phyloP scores from a whole-genome alignment of 352 stramenopile species.

The Globisporangium spinosum region DNA sequence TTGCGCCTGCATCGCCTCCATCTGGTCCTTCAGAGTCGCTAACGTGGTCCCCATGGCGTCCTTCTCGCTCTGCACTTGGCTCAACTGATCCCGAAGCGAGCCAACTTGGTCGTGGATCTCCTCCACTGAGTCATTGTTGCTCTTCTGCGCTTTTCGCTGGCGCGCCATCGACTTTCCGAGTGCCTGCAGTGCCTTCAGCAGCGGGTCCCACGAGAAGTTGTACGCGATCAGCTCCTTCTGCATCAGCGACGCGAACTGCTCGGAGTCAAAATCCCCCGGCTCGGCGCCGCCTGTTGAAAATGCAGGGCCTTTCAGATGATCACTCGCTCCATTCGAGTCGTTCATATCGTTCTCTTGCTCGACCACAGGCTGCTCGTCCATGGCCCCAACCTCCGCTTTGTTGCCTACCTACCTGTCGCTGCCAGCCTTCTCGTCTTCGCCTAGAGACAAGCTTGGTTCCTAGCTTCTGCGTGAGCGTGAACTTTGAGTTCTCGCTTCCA shows the following conservation, averaged over 20 bases:
- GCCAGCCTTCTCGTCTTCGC: background rate
- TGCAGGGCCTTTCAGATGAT: conserved; percentile 7
- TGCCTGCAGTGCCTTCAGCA: conserved; percentile 60
- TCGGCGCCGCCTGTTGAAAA: conserved; percentile 12
- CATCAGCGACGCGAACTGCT: conserved; percentile 57
- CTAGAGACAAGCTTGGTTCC: background rate
- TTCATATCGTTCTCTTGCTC: conserved; percentile 20
- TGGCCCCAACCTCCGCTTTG: background rate
- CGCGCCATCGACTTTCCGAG: conserved; percentile 49
- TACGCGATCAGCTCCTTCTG: conserved; percentile 68
- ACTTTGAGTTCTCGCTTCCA: background rate
- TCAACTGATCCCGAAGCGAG: conserved; percentile 38
- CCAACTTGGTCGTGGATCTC: conserved; percentile 50
- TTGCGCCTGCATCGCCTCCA: conserved; percentile 46
- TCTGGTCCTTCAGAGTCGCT: conserved; percentile 41
- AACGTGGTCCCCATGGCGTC: conserved; percentile 43
- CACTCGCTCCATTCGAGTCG: background rate
- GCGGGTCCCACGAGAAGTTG: conserved; percentile 66
- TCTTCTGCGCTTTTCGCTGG: conserved; percentile 45
- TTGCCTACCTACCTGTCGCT: background rate
- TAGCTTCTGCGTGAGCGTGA: background rate
- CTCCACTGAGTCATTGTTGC: conserved; percentile 45
- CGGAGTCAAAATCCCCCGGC: conserved; percentile 31
- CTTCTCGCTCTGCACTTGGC: conserved; percentile 50
- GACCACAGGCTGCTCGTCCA: conserved; percentile 17